Base-by-base conservation (phyloP, 2,329 filamentous ascomycete genomes). In the Mariannaea elegans region DNA sequence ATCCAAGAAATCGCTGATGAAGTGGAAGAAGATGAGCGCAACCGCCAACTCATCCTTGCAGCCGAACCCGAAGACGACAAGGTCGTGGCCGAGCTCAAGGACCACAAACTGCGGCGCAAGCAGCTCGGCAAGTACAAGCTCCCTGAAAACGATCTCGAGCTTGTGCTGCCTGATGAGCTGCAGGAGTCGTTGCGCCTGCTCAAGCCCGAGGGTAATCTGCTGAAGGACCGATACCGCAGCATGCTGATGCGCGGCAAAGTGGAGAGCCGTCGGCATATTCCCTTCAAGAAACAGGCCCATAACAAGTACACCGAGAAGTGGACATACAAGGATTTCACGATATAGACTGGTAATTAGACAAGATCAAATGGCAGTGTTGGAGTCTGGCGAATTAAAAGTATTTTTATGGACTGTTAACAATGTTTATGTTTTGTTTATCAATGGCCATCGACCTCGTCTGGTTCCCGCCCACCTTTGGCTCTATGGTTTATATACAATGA, bases 141-240 rank as follows among this genome's bases (percentile, higher is more conserved):
- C 42, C 93, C 92, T 0, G 89, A 95, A 73, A 91, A 91, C 75
- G 82, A 92, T 63, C 80, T 98, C 70, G 88, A 97, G 77, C 76
- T 97, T 69, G 83, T 97, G 62, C 77, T 97, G 62, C 85, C 93
- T 38, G 88, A 98, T 78, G 87, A 99, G 80, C 77, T 95, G 71
- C 84, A 97, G 77, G 87, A 97, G 72, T 89, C 93, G 48, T 78
- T 97, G 71, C 78, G 95, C 72, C 77, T 93, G 72, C 78, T 97
- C 65, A 97, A 94, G 77, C 95, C 95, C 0, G 95, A 99, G 77
- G 95, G 95, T n/a, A 98, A 97, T 73, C 80, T 97, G 36, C 82
- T 99, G 68, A 93, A 93, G 67, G 95, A 99, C 72, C 86, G 95
- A 49, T 98, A 97, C 81, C 84, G 95, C 63, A 98, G 87, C 75